Conservation (phyloP, 305 asterid genomes). For the Nicotiana rustica region DNA sequence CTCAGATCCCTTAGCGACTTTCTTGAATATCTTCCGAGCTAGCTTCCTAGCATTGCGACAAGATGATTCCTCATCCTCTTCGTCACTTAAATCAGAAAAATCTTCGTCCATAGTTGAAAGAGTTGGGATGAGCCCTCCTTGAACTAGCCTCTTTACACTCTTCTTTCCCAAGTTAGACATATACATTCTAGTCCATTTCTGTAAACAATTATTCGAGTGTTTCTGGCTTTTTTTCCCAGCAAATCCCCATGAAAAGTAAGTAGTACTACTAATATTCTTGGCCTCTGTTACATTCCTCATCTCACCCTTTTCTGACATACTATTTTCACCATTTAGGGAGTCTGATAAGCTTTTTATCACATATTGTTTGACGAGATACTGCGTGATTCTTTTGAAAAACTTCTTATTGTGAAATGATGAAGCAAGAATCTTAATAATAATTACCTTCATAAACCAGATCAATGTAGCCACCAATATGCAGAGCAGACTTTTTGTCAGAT, state of each 20-base stretch:
- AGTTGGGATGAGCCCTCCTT: conserved; percentile 32
- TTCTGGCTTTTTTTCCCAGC: conserved; percentile 37
- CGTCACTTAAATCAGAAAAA: conserved; percentile 35
- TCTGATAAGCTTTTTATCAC: conserved; percentile 29
- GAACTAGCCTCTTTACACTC: conserved; percentile 44
- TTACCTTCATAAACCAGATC: conserved; percentile 37
- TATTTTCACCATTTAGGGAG: neutral
- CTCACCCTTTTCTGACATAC: neutral
- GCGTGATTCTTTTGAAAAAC: conserved; percentile 34
- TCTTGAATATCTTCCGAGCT: conserved; percentile 49
- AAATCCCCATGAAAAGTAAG: conserved; percentile 32
- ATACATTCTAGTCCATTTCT: conserved; percentile 42
- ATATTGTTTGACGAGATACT: conserved; percentile 37
- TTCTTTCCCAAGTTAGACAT: conserved; percentile 47
- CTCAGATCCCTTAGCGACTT: conserved; percentile 52
- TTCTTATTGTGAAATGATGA: conserved; percentile 36
- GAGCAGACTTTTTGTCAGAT: conserved; percentile 32
- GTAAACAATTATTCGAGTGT: conserved; percentile 42
- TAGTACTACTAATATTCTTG: conserved; percentile 16
- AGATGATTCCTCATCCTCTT: conserved; percentile 48
- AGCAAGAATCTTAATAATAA: conserved; percentile 39
- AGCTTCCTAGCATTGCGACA: conserved; percentile 42
- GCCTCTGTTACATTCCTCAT: neutral
- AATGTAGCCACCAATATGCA: conserved; percentile 36
- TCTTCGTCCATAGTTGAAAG: conserved; percentile 51